A percentile compares a stretch with the other conserved stretches of the same genome.
These are phyloP conservation scores for Pyrenochaeta sp. DNA, from an alignment of 2,329 filamentous ascomycete species.

Conservation along the genomic window DNA sequence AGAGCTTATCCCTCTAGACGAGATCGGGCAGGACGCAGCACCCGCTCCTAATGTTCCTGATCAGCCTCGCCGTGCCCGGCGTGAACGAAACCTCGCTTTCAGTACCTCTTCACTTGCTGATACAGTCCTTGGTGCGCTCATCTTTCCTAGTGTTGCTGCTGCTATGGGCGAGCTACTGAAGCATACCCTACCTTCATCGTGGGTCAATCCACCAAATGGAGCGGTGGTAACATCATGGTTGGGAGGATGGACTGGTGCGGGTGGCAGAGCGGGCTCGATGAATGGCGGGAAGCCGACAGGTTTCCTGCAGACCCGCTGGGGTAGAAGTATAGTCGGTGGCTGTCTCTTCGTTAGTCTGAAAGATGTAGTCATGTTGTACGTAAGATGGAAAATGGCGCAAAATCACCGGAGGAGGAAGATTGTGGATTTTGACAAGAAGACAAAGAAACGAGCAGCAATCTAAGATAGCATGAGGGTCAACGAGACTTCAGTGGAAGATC, in stretches of 20 bases:
- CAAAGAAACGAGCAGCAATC: too few species aligned
- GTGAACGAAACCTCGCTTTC: slow-evolving; percentile 59
- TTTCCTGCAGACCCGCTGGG: slow-evolving; percentile 85
- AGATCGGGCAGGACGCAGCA: slow-evolving; percentile 30
- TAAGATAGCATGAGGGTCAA: too few species aligned
- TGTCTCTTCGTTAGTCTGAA: slow-evolving; percentile 88
- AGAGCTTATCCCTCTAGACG: slow-evolving; percentile 8
- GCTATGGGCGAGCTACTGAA: slow-evolving; percentile 79
- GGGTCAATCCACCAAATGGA: slow-evolving; percentile 60
- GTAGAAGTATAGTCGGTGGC: slow-evolving; percentile 85
- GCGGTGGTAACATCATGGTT: slow-evolving; percentile 25
- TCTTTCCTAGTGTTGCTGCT: slow-evolving; percentile 83
- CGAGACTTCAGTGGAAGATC: too few species aligned
- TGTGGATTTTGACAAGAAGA: slow-evolving; percentile 47
- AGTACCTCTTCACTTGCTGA: slow-evolving; percentile 64
- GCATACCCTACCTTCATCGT: slow-evolving; percentile 69
- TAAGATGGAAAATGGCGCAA: slow-evolving; percentile 58
- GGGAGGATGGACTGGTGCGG: slow-evolving; percentile 24
- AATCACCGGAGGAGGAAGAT: slow-evolving; percentile 56
- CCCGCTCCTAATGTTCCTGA: slow-evolving; percentile 38
- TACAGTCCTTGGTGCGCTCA: slow-evolving; percentile 71
- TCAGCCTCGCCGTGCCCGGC: slow-evolving; percentile 39
- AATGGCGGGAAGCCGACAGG: slow-evolving; percentile 64
- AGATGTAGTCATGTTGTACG: slow-evolving; percentile 69
- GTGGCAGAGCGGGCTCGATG: slow-evolving; percentile 13